Base-by-base conservation (phyloP, 805 yeast species). In the Barnettozyma vustinii region DNA sequence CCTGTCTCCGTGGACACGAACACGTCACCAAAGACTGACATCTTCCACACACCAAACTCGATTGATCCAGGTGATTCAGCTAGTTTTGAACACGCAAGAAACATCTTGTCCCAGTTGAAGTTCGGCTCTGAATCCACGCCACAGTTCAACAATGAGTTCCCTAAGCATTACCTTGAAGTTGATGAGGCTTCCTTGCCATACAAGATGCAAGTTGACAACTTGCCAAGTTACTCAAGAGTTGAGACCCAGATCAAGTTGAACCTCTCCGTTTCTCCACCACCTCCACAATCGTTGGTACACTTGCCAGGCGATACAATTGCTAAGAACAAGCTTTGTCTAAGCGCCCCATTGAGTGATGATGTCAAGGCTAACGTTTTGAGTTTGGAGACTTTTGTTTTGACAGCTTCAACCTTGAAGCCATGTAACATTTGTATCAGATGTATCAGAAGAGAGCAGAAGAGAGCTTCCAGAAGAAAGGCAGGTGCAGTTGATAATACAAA, bases 161-260 rank as follows among this genome's bases (percentile, higher is more conserved):
- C 71, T 6, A 51, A 51, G 21, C 57, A 56, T 25, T 65, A 56
- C 43, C 41, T 66, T 10, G 61, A 56, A 15, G 52, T 63, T 21
- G 64, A 63, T 42, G 58, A 56, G 12, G 45, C 54, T 7, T 40
- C 55, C 2, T 49, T 71, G 42, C 74, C 75, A 4, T 81, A 77
- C 62, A 69, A 73, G 47, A 55, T 86, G 46, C 63, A 68, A 23
- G 70, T 92, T 1, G 65, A 73, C 8, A 84, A 82, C 45, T 71
- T 92, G 41, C 97, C 97, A 2, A 69, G 78, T 5, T 82, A 81
- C 56, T 88, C 97, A 12, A 79, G 99, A 55, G 99, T 92, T 7
- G 99, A 92, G 67, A 92, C 97, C 15, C 99, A 94, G 68, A 88
- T 94, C 62, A 91, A 89, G 64, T 70, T 95, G 40, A 75, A 76